phyloP scores from a whole-genome alignment of 2,329 filamentous ascomycete genomes.

The Penicillium hordei region DNA sequence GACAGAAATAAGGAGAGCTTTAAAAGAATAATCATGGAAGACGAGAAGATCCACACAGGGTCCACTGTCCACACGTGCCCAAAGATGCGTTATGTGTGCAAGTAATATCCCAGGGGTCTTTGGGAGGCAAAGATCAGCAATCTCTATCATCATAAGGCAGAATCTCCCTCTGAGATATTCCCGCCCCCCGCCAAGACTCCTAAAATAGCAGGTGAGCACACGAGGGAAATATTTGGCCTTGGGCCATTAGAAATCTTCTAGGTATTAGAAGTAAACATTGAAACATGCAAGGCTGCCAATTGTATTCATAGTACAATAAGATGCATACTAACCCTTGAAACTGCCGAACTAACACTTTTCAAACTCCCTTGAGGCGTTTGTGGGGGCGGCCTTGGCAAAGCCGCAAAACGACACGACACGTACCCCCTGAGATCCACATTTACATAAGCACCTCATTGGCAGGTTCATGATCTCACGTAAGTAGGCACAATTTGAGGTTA shows the following conservation, averaged over 20 bases:
- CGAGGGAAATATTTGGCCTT: not conserved
- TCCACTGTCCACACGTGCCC: not conserved
- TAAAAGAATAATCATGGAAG: not conserved
- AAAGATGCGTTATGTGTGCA: not conserved
- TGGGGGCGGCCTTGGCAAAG: not conserved
- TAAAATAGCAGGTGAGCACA: slow-evolving; percentile 2
- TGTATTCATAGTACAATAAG: not conserved
- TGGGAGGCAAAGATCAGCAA: not conserved
- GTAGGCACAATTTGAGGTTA: not conserved
- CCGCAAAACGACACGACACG: not conserved
- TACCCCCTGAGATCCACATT: not conserved
- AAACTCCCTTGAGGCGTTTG: not conserved
- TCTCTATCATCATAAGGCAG: not conserved
- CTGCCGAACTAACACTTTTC: not conserved
- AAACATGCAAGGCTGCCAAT: not conserved
- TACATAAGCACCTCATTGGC: not conserved
- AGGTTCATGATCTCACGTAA: not conserved
- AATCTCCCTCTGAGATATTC: not conserved
- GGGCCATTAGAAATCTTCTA: not conserved
- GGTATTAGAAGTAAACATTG: not conserved
- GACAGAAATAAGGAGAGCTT: not conserved
- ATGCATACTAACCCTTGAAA: not conserved
- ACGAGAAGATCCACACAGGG: not conserved
- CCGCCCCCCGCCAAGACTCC: not conserved
- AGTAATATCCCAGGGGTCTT: not conserved